Evolutionary conservation across 352 stramenopile genomes (phyloP).

Genomic region (Phytophthora niederhauseri): DNA sequence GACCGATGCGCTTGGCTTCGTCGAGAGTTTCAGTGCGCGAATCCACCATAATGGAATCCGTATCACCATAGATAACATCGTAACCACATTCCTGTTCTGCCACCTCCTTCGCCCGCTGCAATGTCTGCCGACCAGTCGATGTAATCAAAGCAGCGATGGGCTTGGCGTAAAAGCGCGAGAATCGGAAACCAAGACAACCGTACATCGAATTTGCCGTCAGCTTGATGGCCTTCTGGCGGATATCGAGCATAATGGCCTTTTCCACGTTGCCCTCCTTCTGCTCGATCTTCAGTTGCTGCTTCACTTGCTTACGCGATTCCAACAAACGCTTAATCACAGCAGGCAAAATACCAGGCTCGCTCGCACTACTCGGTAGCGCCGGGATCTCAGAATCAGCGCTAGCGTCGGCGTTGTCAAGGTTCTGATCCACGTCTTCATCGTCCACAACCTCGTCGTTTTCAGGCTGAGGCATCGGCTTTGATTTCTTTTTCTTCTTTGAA

Average conservation of each 20-base stretch:
- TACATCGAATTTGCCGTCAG: constrained; percentile 99
- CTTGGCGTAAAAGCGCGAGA: constrained; percentile 98
- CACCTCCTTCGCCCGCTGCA: constrained; percentile 98
- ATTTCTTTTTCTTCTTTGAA: constrained; percentile 65
- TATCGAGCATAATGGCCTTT: constrained; percentile 94
- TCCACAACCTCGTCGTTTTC: constrained; percentile 80
- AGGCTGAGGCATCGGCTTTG: constrained; percentile 51
- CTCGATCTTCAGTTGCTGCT: constrained; percentile 97
- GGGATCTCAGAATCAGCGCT: constrained; percentile 88
- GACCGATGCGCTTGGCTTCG: constrained; percentile 94
- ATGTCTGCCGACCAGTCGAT: constrained; percentile 97
- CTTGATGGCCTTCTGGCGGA: constrained; percentile 99
- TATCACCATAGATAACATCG: constrained; percentile 99
- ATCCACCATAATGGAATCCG: constrained; percentile 99
- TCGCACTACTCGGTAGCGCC: constrained; percentile 71
- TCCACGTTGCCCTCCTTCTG: constrained; percentile 88
- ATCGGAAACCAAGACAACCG: constrained; percentile 98
- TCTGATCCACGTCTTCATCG: constrained; percentile 80
- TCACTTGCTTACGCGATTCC: constrained; percentile 97
- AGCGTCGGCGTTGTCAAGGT: constrained; percentile 61
- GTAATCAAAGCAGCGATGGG: constrained; percentile 99
- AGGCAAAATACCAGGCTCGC: constrained; percentile 93
- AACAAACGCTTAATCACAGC: constrained; percentile 98
- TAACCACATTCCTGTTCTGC: constrained; percentile 97
- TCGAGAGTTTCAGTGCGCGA: constrained; percentile 93